Base-by-base conservation (phyloP, 163 green algal genomes). In the Picocystis sp. region DNA sequence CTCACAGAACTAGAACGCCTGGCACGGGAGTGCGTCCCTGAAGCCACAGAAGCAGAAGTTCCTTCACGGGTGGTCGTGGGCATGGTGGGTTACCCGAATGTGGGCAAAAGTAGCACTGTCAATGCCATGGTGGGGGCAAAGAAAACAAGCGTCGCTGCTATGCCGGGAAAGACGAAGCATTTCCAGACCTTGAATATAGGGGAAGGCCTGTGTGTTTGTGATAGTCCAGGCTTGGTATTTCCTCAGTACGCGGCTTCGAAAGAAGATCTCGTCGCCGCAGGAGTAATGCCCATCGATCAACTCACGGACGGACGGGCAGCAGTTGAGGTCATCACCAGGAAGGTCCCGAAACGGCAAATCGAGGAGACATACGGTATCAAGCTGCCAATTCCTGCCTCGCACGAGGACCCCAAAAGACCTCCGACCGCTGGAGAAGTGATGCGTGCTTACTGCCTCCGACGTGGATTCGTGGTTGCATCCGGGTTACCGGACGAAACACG, bases 141-240 rank as follows among this genome's bases (percentile, higher is more conserved):
- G 62, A 94, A 93, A 67, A 93, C 89, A 2, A 79, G 80, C 0
- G 88, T 98, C n/a, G 81, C 83, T 33, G 64, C 88, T 11, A 98
- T 90, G 9, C 90, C 90, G 0, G 90, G 90, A 58, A 96, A 95
- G 65, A 98, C 90, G 22, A 98, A 98, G 74, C 90, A 98, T 70
- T 98, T 93, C 62, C 87, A 96, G 73, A 83, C 75, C 12, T 70
- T 81, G 70, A 66, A 59, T 45, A 70, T 82, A 61, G 54, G 49
- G 9, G 55, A 41, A 22, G 45, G 45, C 11, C 64, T 83, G 9
- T 66, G 79, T 66, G n/a, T 98, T 21, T 94, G 80, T 58, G 90
- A 98, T 53, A 95, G 90, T 77, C 89, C 89, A 11, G 87, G 90
- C 22, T 67, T 98, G 25, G 90, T 98, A 45, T 81, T 98, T 56